Percentiles rank a stretch among this genome's conserved stretches.
phyloP scores from a whole-genome alignment of 176 grass and related monocot species.

The Raddia guianensis region DNA sequence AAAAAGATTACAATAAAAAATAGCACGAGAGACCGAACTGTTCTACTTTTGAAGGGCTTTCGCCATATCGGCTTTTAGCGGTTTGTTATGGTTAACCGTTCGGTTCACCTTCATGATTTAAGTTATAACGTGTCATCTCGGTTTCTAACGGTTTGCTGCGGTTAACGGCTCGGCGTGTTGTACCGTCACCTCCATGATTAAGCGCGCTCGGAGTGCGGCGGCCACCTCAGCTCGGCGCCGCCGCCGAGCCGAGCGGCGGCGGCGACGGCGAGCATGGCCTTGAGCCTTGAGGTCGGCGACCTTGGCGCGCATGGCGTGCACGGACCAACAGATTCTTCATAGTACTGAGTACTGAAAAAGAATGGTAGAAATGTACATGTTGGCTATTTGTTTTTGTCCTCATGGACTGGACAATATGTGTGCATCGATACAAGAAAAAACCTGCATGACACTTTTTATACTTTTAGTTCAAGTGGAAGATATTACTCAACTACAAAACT shows the following conservation, averaged over 20 bases:
- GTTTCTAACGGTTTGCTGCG: no score
- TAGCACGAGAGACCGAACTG: no score
- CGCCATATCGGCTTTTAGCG: no score
- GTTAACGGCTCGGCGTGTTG: no score
- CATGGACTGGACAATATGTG: background rate
- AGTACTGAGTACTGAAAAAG: background rate
- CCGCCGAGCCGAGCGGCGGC: background rate
- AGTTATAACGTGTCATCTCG: no score
- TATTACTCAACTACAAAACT: background rate
- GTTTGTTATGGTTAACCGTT: no score
- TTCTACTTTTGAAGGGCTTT: no score
- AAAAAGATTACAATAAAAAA: no score
- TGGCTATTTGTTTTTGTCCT: constrained; percentile 7
- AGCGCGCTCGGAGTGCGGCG: constrained; percentile 32
- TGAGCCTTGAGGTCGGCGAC: constrained; percentile 49
- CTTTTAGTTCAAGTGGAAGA: background rate
- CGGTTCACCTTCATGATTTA: no score
- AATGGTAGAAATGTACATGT: background rate
- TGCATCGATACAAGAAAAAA: constrained; percentile 14
- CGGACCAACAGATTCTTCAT: constrained; percentile 40
- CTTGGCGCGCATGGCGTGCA: constrained; percentile 77
- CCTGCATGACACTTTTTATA: background rate
- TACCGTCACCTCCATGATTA: constrained; percentile 34
- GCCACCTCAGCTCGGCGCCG: constrained; percentile 32
- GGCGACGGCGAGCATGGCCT: constrained; percentile 42